Conservation (phyloP, 2,329 filamentous ascomycete species). For the Diplodia mutila region DNA sequence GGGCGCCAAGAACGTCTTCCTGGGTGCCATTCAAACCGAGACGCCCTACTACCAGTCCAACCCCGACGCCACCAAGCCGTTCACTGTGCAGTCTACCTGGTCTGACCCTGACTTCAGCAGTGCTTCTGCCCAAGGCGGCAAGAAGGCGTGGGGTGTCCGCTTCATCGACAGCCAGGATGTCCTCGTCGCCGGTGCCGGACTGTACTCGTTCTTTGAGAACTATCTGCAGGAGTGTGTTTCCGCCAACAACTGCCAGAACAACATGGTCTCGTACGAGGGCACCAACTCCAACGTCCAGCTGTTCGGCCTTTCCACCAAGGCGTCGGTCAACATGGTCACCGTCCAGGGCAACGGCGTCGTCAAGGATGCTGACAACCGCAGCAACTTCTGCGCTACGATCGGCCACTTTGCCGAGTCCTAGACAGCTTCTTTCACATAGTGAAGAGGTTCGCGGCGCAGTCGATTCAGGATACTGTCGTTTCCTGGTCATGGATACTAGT, state of each 20-base stretch:
- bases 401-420: constrained; percentile 33
- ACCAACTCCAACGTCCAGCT: constrained; percentile 48
- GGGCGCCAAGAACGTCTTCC: constrained; percentile 63
- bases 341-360: constrained; percentile 41
- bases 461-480: constrained; percentile 14
- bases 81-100: constrained; percentile 50
- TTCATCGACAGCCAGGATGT: constrained; percentile 46
- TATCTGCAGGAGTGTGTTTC: constrained; percentile 57
- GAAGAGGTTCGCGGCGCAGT: not conserved
- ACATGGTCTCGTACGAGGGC: constrained; percentile 53
- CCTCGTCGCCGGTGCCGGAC: constrained; percentile 53
- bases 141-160: constrained; percentile 53
- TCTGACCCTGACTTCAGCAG: constrained; percentile 49
- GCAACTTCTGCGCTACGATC: constrained; percentile 54
- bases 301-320: constrained; percentile 55
- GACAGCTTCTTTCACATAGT: not conserved
- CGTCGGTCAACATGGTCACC: constrained; percentile 54
- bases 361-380: constrained; percentile 50
- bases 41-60: constrained; percentile 73
- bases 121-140: constrained; percentile 35
- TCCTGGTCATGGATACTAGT: not conserved
- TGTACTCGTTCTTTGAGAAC: constrained; percentile 65
- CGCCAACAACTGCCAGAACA: constrained; percentile 54
- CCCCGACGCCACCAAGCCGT: constrained; percentile 63
- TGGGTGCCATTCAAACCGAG: constrained; percentile 70